Conservation (phyloP, 345 rosid species). For the Tarenaya hassleriana region DNA sequence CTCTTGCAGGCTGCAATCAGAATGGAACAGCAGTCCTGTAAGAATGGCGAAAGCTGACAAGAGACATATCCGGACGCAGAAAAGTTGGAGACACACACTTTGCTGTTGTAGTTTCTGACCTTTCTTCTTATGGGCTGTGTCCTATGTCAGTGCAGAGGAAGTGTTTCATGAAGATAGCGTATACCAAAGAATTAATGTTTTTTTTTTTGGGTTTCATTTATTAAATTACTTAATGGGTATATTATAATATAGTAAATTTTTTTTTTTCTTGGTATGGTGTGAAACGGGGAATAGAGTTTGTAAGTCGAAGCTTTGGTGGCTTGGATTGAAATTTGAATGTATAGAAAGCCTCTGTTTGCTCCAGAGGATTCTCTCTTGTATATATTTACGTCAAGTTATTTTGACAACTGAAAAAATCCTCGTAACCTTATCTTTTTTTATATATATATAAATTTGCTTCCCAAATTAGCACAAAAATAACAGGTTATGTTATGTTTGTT, state of each 20-base stretch:
- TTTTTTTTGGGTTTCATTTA: constrained; percentile 10
- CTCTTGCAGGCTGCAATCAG: constrained; percentile 69
- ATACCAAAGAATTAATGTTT: no score
- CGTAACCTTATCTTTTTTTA: no score
- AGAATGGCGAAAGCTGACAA: constrained; percentile 76
- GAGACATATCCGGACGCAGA: constrained; percentile 42
- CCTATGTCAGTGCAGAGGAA: no score
- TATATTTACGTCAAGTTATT: no score
- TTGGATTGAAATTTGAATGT: no score
- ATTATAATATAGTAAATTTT: background rate
- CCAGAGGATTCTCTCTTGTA: no score
- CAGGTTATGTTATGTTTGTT: no score
- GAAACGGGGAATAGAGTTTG: constrained; percentile 26
- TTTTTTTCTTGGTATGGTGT: constrained; percentile 12
- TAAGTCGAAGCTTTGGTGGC: no score
- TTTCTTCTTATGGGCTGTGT: constrained; percentile 15
- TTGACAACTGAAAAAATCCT: no score
- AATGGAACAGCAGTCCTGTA: constrained; percentile 91
- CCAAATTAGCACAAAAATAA: no score
- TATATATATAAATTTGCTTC: no score
- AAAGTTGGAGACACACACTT: constrained; percentile 56
- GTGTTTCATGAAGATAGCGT: constrained; percentile 17
- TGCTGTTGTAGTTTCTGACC: constrained; percentile 89
- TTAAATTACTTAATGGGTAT: background rate
- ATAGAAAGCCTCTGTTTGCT: no score